Percentiles rank a stretch among this genome's conserved stretches.
phyloP scores from a whole-genome alignment of 345 rosid genomes.

The Corchorus capsularis region DNA sequence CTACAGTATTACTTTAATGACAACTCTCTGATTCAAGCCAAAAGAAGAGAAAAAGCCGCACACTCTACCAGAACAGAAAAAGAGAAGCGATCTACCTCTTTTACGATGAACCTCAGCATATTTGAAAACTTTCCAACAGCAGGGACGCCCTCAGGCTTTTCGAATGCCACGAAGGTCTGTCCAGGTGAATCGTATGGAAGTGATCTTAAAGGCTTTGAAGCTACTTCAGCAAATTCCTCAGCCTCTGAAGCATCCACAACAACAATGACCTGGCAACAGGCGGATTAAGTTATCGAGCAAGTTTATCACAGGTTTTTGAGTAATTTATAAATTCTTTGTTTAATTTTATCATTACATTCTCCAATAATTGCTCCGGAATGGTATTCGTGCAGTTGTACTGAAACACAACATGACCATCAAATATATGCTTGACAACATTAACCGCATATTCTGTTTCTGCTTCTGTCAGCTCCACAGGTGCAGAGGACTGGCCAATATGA shows the following conservation, averaged over 20 bases:
- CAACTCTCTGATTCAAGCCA: neutral
- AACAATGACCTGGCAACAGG: constrained; percentile 68
- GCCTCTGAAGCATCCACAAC: constrained; percentile 92
- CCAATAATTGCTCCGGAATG: constrained; percentile 90
- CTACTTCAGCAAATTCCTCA: constrained; percentile 70
- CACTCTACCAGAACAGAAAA: neutral
- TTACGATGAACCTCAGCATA: constrained; percentile 79
- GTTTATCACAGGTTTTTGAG: constrained; percentile 8
- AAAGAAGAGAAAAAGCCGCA: neutral
- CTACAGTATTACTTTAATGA: neutral
- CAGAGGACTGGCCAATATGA: constrained; percentile 59
- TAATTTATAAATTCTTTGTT: constrained; percentile 3
- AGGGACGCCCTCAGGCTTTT: constrained; percentile 80
- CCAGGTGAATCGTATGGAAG: constrained; percentile 96
- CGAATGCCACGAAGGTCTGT: constrained; percentile 85
- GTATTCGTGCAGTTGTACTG: constrained; percentile 99
- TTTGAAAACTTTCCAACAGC: constrained; percentile 91
- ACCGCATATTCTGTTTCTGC: constrained; percentile 97
- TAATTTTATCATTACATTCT: constrained; percentile 58
- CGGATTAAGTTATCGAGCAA: constrained; percentile 23
- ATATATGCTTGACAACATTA: constrained; percentile 90
- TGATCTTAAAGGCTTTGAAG: constrained; percentile 70
- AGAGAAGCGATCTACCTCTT: constrained; percentile 66
- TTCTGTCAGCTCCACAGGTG: constrained; percentile 94
- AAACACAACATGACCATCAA: constrained; percentile 81